phyloP scores from a whole-genome alignment of 352 stramenopile species.

The Thalassiosira oceanica region DNA sequence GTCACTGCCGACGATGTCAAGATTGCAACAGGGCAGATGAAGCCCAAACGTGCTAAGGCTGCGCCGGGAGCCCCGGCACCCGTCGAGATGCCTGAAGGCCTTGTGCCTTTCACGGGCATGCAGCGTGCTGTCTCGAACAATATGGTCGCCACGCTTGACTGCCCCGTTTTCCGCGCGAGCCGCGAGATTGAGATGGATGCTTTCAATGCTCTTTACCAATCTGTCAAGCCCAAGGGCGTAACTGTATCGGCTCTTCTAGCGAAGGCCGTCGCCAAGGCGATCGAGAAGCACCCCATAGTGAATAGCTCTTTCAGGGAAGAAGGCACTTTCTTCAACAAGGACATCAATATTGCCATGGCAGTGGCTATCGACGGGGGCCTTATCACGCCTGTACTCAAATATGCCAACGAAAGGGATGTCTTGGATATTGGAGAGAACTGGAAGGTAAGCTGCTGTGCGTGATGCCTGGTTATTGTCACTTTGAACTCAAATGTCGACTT shows the following conservation, averaged over 20 bases:
- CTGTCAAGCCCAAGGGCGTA: slow-evolving; percentile 84
- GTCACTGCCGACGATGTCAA: no score
- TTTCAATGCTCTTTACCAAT: slow-evolving; percentile 85
- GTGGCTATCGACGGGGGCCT: slow-evolving; percentile 96
- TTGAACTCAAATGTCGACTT: no score
- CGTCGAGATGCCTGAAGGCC: slow-evolving; percentile 69
- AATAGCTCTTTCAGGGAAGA: slow-evolving; percentile 83
- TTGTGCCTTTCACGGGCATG: slow-evolving; percentile 84
- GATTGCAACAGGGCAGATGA: no score
- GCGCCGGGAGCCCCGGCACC: slow-evolving; percentile 16
- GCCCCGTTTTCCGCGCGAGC: slow-evolving; percentile 84
- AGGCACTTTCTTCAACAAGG: slow-evolving; percentile 86
- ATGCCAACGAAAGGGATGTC: slow-evolving; percentile 92
- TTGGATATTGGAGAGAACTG: slow-evolving; percentile 93
- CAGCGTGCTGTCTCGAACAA: slow-evolving; percentile 87
- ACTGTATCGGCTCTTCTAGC: slow-evolving; percentile 83
- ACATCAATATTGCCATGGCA: slow-evolving; percentile 97
- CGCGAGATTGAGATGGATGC: slow-evolving; percentile 83
- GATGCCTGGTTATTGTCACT: no score
- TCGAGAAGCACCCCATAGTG: slow-evolving; percentile 86
- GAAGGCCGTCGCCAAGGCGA: slow-evolving; percentile 83
- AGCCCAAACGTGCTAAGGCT: no score
- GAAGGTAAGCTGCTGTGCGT: no score
- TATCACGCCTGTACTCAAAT: slow-evolving; percentile 97
- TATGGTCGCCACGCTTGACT: slow-evolving; percentile 84